Evolutionary conservation across 169 alveolate species (phyloP).

Genomic region (Amoebophrya sp.): DNA sequence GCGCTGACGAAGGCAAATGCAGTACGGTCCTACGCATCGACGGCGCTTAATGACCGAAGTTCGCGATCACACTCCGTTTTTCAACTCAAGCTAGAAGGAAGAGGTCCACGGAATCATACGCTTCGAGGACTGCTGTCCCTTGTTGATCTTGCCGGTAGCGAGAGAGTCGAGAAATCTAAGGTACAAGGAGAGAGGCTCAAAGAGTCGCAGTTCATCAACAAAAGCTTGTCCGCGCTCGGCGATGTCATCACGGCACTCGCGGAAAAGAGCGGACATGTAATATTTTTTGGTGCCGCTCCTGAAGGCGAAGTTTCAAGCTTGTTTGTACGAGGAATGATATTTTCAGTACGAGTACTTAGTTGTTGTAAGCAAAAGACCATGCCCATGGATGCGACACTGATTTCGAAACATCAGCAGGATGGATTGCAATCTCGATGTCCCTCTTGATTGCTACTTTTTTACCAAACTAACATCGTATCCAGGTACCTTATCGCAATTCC

Average conservation of each 20-base stretch:
- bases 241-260: not conserved
- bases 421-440: no score
- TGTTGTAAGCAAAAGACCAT: no score
- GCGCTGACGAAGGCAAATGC: not conserved
- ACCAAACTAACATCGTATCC: no score
- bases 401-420: no score
- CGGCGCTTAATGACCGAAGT: not conserved
- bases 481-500: constrained; percentile 28
- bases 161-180: not conserved
- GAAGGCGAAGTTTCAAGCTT: no score
- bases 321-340: no score
- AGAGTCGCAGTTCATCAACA: not conserved
- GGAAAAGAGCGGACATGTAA: no score
- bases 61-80: not conserved
- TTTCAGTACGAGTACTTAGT: no score
- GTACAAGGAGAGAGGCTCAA: not conserved
- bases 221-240: not conserved
- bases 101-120: not conserved
- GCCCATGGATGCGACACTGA: no score
- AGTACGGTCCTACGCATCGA: not conserved
- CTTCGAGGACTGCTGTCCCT: not conserved
- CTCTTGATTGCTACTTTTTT: no score
- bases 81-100: not conserved
- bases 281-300: no score
- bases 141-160: not conserved